These are phyloP conservation scores for Peronospora tabacina DNA, from an alignment of 352 stramenopile genomes.

Conservation along the genomic window DNA sequence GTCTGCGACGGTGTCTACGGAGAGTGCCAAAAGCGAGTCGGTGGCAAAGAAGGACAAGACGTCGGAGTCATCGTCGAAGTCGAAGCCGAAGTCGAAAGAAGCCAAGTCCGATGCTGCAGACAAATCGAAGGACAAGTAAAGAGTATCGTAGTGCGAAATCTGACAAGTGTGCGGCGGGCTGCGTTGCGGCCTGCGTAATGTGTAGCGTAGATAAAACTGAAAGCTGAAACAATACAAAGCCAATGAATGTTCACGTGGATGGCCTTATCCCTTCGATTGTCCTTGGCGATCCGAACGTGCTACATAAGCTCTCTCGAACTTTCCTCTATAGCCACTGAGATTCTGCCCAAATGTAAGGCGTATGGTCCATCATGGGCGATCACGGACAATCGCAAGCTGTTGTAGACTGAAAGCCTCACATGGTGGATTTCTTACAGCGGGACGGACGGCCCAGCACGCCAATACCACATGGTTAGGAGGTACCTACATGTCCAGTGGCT, in stretches of 20 bases:
- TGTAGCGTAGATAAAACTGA: background rate
- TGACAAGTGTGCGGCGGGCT: background rate
- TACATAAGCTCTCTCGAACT: no score
- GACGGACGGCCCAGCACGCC: background rate
- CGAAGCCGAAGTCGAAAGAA: background rate
- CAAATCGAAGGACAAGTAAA: constrained; percentile 11
- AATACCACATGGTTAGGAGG: background rate
- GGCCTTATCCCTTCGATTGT: no score
- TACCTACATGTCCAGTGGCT: no score
- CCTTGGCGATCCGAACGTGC: no score
- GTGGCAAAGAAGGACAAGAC: constrained; percentile 6
- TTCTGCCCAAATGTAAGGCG: background rate
- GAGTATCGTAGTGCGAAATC: background rate
- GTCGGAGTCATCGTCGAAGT: background rate
- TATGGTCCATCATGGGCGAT: background rate
- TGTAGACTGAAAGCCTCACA: background rate
- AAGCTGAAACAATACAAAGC: background rate
- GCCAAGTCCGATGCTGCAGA: constrained; percentile 2
- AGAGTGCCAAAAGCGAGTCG: background rate
- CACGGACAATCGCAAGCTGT: background rate
- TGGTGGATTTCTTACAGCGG: background rate
- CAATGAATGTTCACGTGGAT: background rate
- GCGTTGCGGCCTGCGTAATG: background rate
- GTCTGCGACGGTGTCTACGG: background rate
- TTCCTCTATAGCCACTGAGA: no score